Conservation (phyloP, 2,329 filamentous ascomycete species). For the Fusarium penzigii region DNA sequence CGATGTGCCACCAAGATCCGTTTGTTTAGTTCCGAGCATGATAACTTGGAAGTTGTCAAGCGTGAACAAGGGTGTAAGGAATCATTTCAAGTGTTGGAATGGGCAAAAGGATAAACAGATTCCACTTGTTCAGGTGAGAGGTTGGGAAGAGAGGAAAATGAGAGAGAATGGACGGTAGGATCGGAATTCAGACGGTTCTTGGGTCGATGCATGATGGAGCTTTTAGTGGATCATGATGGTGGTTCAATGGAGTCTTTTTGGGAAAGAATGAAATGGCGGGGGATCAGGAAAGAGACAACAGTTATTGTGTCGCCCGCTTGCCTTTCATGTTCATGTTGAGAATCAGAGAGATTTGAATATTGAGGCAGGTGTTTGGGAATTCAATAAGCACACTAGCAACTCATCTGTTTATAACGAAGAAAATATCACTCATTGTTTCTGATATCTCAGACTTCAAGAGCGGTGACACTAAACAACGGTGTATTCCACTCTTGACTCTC, state of each 20-base stretch:
- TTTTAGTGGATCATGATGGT: background rate
- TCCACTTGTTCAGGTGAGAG: background rate
- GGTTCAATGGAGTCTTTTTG: background rate
- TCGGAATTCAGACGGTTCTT: no score
- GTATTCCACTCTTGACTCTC: constrained; percentile 10
- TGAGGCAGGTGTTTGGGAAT: no score
- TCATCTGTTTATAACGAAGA: background rate
- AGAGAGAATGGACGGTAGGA: background rate
- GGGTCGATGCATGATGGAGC: background rate
- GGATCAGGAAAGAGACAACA: background rate
- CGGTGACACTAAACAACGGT: constrained; percentile 17
- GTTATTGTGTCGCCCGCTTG: background rate
- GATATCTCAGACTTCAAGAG: constrained; percentile 14
- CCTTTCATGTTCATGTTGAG: no score
- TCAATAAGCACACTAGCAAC: background rate
- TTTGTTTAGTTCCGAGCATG: background rate
- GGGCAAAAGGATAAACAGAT: background rate
- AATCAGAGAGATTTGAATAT: no score
- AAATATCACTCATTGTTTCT: background rate
- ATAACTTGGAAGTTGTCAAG: background rate
- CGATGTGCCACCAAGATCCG: background rate
- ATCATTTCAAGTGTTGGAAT: background rate
- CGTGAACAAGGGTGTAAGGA: background rate
- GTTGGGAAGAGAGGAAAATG: background rate
- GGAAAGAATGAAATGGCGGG: background rate